These are phyloP conservation scores for Wilcoxina mikolae DNA, from an alignment of 495 filamentous ascomycete genomes.

Conservation along the genomic window DNA sequence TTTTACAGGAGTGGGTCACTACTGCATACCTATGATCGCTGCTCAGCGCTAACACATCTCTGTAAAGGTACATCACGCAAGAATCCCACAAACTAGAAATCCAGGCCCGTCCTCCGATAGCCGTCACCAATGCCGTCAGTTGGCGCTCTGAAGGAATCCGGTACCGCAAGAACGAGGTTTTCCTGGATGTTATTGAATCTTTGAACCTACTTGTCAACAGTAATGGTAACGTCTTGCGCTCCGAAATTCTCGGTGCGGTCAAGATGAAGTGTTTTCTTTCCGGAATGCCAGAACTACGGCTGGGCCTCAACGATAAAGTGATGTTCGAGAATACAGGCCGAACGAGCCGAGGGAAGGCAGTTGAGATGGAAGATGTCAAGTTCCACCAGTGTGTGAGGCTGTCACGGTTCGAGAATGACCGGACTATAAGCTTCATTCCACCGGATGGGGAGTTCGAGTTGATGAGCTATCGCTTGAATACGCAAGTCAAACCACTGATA, in stretches of 20 bases:
- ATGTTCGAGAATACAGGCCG: conserved; percentile 99
- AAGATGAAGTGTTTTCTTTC: conserved; percentile 99
- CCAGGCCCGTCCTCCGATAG: conserved; percentile 97
- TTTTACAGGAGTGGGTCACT: conserved; percentile 66
- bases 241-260: conserved; percentile 90
- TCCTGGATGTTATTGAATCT: conserved; percentile 93
- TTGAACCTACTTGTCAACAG: conserved; percentile 91
- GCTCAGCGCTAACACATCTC: not conserved
- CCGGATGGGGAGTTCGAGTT: conserved; percentile 98
- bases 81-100: conserved; percentile 97
- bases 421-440: conserved; percentile 97
- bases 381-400: conserved; percentile 98
- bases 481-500: conserved; percentile 93
- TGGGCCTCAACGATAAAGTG: conserved; percentile 96
- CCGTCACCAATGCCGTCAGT: conserved; percentile 94
- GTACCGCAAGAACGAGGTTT: conserved; percentile 99
- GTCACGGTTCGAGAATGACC: conserved; percentile 92
- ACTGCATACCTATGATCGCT: conserved; percentile 1
- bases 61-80: conserved; percentile 79
- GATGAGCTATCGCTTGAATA: conserved; percentile 98
- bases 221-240: conserved; percentile 88
- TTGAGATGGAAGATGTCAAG: conserved; percentile 99
- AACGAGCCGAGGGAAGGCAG: conserved; percentile 86
- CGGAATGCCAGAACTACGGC: conserved; percentile 91
- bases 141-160: conserved; percentile 97